Evolutionary conservation across 352 stramenopile genomes (phyloP).

Genomic region (Aphanomyces euteiches): DNA sequence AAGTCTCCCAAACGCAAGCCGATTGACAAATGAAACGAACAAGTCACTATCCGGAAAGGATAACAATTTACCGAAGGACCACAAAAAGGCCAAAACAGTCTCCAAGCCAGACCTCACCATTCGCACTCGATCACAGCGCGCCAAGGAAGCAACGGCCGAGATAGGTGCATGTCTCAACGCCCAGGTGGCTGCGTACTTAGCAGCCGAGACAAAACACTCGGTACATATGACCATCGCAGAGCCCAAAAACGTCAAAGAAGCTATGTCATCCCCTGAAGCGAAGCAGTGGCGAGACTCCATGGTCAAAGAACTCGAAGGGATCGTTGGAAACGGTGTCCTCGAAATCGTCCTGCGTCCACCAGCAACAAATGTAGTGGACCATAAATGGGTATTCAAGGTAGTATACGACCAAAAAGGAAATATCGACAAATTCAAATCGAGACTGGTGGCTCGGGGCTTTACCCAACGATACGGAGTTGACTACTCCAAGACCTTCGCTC

Average conservation of each 20-base stretch:
- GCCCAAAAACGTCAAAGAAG: background rate
- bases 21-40: background rate
- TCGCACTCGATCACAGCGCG: background rate
- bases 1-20: background rate
- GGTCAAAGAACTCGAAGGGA: slow-evolving; percentile 21
- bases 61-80: background rate
- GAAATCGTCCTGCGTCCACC: slow-evolving; percentile 13
- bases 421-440: slow-evolving; percentile 41
- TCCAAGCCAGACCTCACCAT: background rate
- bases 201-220: background rate
- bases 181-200: background rate
- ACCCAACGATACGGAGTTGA: slow-evolving; percentile 36
- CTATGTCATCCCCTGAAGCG: slow-evolving; percentile 1
- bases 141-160: background rate
- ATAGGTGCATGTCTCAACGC: background rate
- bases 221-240: background rate
- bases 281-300: slow-evolving; percentile 27
- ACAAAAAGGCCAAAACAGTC: background rate
- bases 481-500: slow-evolving; percentile 41
- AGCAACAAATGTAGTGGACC: slow-evolving; percentile 5
- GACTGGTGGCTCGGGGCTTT: slow-evolving; percentile 38
- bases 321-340: slow-evolving; percentile 9
- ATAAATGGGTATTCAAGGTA: slow-evolving; percentile 44
- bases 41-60: background rate
- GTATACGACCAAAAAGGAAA: slow-evolving; percentile 36